phyloP scores from a whole-genome alignment of 371 early-diverging fungal genomes.

The Rhizopus delemar region DNA sequence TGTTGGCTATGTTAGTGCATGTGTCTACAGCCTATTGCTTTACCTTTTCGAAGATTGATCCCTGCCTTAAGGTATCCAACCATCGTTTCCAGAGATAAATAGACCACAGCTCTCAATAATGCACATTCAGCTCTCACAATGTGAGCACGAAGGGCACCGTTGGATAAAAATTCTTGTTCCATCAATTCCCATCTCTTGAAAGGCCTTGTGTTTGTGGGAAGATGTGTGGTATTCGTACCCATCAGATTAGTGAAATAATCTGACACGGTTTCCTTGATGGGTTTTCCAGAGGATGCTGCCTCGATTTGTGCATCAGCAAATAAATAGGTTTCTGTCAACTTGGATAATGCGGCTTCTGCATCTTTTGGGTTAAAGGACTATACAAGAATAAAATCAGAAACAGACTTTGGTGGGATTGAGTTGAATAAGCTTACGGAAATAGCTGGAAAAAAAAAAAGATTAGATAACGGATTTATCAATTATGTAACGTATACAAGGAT shows the following conservation, averaged over 20 bases:
- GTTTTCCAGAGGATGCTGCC: conserved; percentile 50
- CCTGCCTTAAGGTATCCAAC: conserved; percentile 66
- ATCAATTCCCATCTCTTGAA: conserved; percentile 26
- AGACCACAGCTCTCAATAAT: conserved; percentile 56
- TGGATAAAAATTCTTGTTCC: conserved; percentile 40
- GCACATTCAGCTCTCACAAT: conserved; percentile 62
- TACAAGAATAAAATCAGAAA: background rate
- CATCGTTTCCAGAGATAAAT: conserved; percentile 58
- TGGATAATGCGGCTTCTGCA: conserved; percentile 47
- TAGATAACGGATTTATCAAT: background rate
- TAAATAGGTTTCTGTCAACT: conserved; percentile 47
- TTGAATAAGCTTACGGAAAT: conserved; percentile 24
- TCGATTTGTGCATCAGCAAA: conserved; percentile 57
- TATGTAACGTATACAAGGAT: background rate
- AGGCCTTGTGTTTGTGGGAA: conserved; percentile 35
- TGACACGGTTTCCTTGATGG: conserved; percentile 40
- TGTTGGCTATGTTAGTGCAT: conserved; percentile 1
- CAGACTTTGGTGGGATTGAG: background rate
- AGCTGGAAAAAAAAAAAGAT: conserved; percentile 19
- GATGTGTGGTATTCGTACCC: conserved; percentile 36
- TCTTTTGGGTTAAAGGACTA: conserved; percentile 57
- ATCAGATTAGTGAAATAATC: conserved; percentile 44
- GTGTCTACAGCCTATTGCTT: background rate
- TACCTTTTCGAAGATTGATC: conserved; percentile 42
- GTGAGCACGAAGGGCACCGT: conserved; percentile 60